Conservation (phyloP, 805 yeast genomes). For the Clavispora phyllophila region DNA sequence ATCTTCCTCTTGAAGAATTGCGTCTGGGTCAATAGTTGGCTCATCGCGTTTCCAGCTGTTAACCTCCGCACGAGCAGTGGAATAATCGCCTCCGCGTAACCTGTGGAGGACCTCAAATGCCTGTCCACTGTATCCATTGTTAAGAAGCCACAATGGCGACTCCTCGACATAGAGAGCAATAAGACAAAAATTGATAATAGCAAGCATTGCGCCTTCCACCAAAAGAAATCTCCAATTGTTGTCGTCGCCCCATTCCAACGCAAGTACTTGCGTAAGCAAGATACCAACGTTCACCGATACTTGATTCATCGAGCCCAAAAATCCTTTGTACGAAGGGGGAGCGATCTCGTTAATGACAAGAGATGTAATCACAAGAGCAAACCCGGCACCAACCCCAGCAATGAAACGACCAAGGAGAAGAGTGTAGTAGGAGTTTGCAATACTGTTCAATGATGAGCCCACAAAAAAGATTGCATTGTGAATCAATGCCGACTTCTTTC, state of each 20-base stretch:
- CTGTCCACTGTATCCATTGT: constrained; percentile 39
- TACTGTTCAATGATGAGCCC: constrained; percentile 61
- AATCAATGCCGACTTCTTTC: constrained; percentile 47
- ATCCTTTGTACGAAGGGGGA: constrained; percentile 64
- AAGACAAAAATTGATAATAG: constrained; percentile 42
- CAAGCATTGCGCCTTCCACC: constrained; percentile 54
- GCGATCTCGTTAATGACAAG: constrained; percentile 75
- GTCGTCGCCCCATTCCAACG: constrained; percentile 61
- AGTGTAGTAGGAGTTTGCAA: constrained; percentile 36
- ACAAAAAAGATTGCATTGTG: constrained; percentile 49
- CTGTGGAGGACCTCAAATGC: constrained; percentile 35
- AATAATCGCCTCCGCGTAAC: constrained; percentile 37
- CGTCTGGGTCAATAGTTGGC: constrained; percentile 6
- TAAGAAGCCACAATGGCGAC: constrained; percentile 78
- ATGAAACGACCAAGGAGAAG: constrained; percentile 67
- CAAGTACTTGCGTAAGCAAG: constrained; percentile 68
- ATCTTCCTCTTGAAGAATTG: constrained; percentile 16
- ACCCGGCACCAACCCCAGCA: constrained; percentile 85
- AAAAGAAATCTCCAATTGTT: constrained; percentile 71
- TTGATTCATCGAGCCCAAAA: constrained; percentile 87
- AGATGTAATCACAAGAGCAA: constrained; percentile 81
- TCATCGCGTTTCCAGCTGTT: constrained; percentile 26
- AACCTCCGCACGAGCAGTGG: constrained; percentile 31
- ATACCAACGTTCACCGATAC: constrained; percentile 84
- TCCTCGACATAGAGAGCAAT: constrained; percentile 48